Evolutionary conservation across 176 grass and related monocot species (phyloP).

Genomic region (Eragrostis nindensis): DNA sequence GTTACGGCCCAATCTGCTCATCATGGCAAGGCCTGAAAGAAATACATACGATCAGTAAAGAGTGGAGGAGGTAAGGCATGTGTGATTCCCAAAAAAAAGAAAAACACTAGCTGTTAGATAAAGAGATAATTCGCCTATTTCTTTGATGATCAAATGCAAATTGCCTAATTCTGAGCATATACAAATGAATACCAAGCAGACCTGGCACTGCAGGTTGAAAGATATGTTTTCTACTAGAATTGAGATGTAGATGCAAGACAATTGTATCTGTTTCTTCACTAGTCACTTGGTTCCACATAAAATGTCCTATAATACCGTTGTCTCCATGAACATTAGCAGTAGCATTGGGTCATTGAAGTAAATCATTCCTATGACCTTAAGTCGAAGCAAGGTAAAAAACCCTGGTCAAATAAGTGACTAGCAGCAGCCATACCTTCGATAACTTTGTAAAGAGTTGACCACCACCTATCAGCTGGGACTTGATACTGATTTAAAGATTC

Average conservation of each 20-base stretch:
- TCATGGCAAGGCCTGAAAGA: slow-evolving; percentile 77
- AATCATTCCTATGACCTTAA: slow-evolving; percentile 5
- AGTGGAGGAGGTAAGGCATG: not conserved
- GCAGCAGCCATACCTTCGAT: slow-evolving; percentile 73
- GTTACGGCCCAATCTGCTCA: slow-evolving; percentile 76
- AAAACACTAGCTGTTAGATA: not conserved
- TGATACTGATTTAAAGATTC: slow-evolving; percentile 70
- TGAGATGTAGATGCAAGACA: not conserved
- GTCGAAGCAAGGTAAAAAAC: not conserved
- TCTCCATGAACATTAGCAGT: not conserved
- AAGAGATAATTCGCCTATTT: not conserved
- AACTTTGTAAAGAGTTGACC: slow-evolving; percentile 98
- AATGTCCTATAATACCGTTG: not conserved
- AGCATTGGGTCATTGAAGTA: not conserved
- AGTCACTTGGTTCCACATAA: not conserved
- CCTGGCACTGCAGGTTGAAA: not conserved
- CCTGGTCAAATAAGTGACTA: not conserved
- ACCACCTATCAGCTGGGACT: slow-evolving; percentile 83
- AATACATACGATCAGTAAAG: slow-evolving; percentile 10
- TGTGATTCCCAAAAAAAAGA: not conserved
- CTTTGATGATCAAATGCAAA: not conserved
- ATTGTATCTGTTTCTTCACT: not conserved
- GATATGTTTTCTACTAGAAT: not conserved
- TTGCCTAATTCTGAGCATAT: not conserved
- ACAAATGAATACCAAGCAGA: not conserved